Conservation (phyloP, 352 stramenopile species). For the Albugo candida region DNA sequence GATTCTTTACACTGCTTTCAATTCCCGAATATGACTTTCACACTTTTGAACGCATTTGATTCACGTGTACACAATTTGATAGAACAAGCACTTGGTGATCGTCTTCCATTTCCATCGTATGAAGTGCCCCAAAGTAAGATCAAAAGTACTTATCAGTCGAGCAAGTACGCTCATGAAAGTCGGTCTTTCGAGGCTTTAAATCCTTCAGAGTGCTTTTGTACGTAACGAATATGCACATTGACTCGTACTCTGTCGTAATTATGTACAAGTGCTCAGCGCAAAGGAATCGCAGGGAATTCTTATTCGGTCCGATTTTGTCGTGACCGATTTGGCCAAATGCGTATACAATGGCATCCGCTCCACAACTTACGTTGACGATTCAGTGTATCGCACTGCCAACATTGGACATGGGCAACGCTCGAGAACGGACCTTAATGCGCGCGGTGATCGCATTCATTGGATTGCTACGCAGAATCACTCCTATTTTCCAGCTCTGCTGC, state of each 20-base stretch:
- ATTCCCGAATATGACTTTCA: too few relatives aligned
- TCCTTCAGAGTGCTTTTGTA: conserved; percentile 41
- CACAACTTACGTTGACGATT: conserved; percentile 8
- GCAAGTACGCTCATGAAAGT: too few relatives aligned
- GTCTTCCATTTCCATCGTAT: too few relatives aligned
- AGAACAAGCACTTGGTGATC: too few relatives aligned
- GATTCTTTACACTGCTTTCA: too few relatives aligned
- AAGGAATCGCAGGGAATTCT: conserved; percentile 28
- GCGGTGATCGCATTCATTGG: conserved; percentile 53
- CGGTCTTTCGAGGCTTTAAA: conserved; percentile 12
- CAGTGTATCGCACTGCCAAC: conserved; percentile 23
- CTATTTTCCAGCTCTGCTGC: conserved; percentile 16
- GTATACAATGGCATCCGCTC: conserved; percentile 20
- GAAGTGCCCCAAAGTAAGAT: too few relatives aligned
- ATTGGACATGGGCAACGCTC: conserved; percentile 20
- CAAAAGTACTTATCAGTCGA: too few relatives aligned
- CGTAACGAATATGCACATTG: conserved; percentile 1
- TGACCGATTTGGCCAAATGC: conserved; percentile 11
- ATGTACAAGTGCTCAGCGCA: conserved; percentile 18
- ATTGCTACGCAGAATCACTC: conserved; percentile 23
- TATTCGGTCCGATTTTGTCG: conserved; percentile 30
- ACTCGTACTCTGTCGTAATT: background rate
- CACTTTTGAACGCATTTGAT: too few relatives aligned
- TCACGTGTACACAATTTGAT: too few relatives aligned
- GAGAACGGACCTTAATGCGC: conserved; percentile 19